Conservation (phyloP, 2,329 filamentous ascomycete species). For the Talaromyces albobiverticillius region DNA sequence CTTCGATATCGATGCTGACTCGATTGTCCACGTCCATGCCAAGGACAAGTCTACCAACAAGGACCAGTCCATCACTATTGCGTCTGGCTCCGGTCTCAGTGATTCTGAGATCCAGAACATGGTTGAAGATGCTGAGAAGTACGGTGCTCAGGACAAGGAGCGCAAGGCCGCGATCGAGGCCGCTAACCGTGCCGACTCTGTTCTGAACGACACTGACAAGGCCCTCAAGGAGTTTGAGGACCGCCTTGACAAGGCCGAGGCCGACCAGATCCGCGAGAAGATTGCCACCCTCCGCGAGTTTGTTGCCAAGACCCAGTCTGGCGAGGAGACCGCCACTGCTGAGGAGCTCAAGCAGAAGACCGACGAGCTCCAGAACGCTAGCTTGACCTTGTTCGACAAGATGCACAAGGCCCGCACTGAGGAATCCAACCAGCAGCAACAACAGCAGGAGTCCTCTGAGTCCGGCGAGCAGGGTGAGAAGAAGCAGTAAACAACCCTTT, state of each 20-base stretch:
- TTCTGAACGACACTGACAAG: slow-evolving; percentile 97
- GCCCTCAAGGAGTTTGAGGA: slow-evolving; percentile 95
- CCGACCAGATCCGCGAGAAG: slow-evolving; percentile 91
- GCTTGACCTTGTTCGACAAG: slow-evolving; percentile 97
- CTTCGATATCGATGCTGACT: slow-evolving; percentile 98
- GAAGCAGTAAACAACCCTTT: slow-evolving; percentile 55
- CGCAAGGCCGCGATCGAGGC: slow-evolving; percentile 93
- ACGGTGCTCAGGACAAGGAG: slow-evolving; percentile 91
- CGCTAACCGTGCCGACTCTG: slow-evolving; percentile 94
- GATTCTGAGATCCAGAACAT: slow-evolving; percentile 94
- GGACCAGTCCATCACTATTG: slow-evolving; percentile 99
- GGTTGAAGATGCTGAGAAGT: slow-evolving; percentile 97
- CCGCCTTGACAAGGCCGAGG: slow-evolving; percentile 94
- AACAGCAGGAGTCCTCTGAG: slow-evolving; percentile 48
- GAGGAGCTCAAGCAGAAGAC: slow-evolving; percentile 98
- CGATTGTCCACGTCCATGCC: slow-evolving; percentile 94
- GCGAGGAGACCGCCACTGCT: slow-evolving; percentile 80
- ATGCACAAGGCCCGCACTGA: slow-evolving; percentile 94
- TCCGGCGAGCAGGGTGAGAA: slow-evolving; percentile 60
- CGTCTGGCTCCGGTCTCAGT: slow-evolving; percentile 93
- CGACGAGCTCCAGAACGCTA: slow-evolving; percentile 93
- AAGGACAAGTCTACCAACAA: slow-evolving; percentile 99
- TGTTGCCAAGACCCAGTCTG: slow-evolving; percentile 89
- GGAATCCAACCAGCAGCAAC: slow-evolving; percentile 41
- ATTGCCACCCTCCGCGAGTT: slow-evolving; percentile 80